Evolutionary conservation across 2,329 filamentous ascomycete species (phyloP).

Genomic region (Fusarium sp.): DNA sequence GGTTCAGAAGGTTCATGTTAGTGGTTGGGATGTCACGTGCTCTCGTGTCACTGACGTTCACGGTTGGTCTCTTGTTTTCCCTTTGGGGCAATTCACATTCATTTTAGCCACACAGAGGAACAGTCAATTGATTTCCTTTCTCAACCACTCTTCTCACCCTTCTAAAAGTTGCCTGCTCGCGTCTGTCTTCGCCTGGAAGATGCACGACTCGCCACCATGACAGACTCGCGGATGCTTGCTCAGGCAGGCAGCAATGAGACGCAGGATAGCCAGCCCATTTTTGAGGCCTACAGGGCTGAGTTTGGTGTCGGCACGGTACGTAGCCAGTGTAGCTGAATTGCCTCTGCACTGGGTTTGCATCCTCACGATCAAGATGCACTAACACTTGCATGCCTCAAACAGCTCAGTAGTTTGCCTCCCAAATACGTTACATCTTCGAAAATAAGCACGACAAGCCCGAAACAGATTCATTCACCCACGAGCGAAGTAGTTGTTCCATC

Average conservation of each 20-base stretch:
- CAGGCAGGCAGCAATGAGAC: slow-evolving; percentile 51
- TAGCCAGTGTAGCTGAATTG: slow-evolving; percentile 37
- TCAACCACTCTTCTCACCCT: background rate
- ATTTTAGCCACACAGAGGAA: slow-evolving; percentile 25
- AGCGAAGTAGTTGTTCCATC: slow-evolving; percentile 17
- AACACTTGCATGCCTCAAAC: slow-evolving; percentile 13
- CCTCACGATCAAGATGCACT: slow-evolving; percentile 13
- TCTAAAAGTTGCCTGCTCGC: background rate
- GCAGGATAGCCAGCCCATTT: slow-evolving; percentile 57
- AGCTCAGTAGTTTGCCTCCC: slow-evolving; percentile 34
- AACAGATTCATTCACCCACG: slow-evolving; percentile 8
- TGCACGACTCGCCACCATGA: slow-evolving; percentile 43
- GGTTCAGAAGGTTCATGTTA: background rate
- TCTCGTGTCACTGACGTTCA: slow-evolving; percentile 22
- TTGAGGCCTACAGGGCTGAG: slow-evolving; percentile 50
- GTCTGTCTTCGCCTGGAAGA: slow-evolving; percentile 9
- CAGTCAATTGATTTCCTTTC: background rate
- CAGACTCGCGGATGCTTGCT: slow-evolving; percentile 39
- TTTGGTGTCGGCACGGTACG: slow-evolving; percentile 54
- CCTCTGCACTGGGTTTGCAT: slow-evolving; percentile 23
- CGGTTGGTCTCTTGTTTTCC: slow-evolving; percentile 9
- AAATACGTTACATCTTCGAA: slow-evolving; percentile 11
- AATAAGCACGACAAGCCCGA: background rate
- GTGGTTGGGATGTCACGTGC: slow-evolving; percentile 6
- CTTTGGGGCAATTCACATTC: slow-evolving; percentile 14